phyloP scores from a whole-genome alignment of 2,329 filamentous ascomycete genomes.

The Xylariaceae sp. region DNA sequence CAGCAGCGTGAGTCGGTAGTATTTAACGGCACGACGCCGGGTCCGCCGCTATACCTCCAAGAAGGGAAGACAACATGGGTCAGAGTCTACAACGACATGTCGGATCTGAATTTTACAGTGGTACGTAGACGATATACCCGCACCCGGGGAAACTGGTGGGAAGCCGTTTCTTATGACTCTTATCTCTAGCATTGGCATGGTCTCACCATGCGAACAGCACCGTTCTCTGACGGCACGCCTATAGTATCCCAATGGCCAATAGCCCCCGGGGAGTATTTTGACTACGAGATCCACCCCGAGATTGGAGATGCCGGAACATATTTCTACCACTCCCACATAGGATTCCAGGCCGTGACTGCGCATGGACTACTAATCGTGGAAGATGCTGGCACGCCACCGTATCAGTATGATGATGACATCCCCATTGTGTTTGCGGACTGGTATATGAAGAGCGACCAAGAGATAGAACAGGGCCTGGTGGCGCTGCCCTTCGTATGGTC shows the following conservation, averaged over 20 bases:
- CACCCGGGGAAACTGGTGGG: not conserved
- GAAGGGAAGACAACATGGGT: slow-evolving; percentile 57
- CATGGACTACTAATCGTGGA: slow-evolving; percentile 62
- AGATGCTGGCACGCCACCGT: slow-evolving; percentile 50
- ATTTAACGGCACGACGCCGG: slow-evolving; percentile 57
- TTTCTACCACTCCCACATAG: slow-evolving; percentile 70
- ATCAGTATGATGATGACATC: slow-evolving; percentile 64
- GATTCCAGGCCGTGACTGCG: slow-evolving; percentile 62
- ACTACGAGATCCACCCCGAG: slow-evolving; percentile 63
- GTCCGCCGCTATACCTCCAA: slow-evolving; percentile 50
- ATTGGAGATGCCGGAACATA: slow-evolving; percentile 62
- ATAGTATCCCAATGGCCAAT: slow-evolving; percentile 68
- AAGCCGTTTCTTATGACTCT: slow-evolving; percentile 12
- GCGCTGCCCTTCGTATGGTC: slow-evolving; percentile 57
- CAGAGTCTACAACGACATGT: slow-evolving; percentile 60
- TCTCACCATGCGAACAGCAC: slow-evolving; percentile 58
- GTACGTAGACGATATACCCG: slow-evolving; percentile 39
- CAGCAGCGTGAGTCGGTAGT: slow-evolving; percentile 49
- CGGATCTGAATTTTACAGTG: slow-evolving; percentile 55
- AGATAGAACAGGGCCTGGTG: slow-evolving; percentile 53
- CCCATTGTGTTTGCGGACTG: slow-evolving; percentile 59
- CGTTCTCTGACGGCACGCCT: slow-evolving; percentile 67
- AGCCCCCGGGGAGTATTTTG: slow-evolving; percentile 62
- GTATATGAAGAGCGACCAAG: slow-evolving; percentile 56
- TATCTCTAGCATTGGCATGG: slow-evolving; percentile 66